Evolutionary conservation across 768 basidiomycete genomes (phyloP).

Genomic region (Lyophyllum decastes): DNA sequence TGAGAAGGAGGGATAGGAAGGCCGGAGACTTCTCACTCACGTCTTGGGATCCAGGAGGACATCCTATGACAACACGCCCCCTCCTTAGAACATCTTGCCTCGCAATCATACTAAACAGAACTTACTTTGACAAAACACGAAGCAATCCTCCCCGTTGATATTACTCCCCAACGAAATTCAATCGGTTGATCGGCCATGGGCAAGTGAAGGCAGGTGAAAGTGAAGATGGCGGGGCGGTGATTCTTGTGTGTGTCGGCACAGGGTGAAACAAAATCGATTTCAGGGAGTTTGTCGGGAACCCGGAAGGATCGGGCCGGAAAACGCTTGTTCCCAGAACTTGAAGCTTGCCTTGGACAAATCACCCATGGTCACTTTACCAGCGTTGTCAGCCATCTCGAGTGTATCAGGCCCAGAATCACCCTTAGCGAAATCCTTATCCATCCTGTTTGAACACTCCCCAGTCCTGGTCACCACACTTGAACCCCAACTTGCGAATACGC

Average conservation of each 20-base stretch:
- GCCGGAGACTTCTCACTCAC: slow-evolving; percentile 27
- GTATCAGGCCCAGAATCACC: slow-evolving; percentile 34
- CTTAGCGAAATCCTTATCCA: slow-evolving; percentile 29
- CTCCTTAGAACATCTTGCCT: not conserved
- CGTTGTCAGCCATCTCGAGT: slow-evolving; percentile 32
- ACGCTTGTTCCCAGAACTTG: not conserved
- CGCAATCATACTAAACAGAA: not conserved
- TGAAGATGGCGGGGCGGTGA: not conserved
- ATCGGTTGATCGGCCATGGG: slow-evolving; percentile 37
- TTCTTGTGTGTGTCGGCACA: not conserved
- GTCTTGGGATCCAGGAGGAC: slow-evolving; percentile 73
- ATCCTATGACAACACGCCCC: slow-evolving; percentile 50
- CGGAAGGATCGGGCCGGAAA: slow-evolving; percentile 2
- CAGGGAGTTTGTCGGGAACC: not conserved
- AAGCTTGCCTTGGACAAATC: no score
- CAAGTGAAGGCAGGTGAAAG: not conserved
- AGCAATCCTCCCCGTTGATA: slow-evolving; percentile 80
- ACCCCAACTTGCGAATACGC: slow-evolving; percentile 44
- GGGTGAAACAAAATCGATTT: not conserved
- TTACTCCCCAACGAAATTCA: slow-evolving; percentile 80
- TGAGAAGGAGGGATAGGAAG: not conserved
- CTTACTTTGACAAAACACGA: slow-evolving; percentile 64
- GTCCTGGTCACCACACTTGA: slow-evolving; percentile 48
- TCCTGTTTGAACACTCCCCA: slow-evolving; percentile 55
- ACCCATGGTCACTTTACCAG: slow-evolving; percentile 33